Base-by-base conservation (phyloP, 148 eudicot species). In the Salicornia ramosissima region DNA sequence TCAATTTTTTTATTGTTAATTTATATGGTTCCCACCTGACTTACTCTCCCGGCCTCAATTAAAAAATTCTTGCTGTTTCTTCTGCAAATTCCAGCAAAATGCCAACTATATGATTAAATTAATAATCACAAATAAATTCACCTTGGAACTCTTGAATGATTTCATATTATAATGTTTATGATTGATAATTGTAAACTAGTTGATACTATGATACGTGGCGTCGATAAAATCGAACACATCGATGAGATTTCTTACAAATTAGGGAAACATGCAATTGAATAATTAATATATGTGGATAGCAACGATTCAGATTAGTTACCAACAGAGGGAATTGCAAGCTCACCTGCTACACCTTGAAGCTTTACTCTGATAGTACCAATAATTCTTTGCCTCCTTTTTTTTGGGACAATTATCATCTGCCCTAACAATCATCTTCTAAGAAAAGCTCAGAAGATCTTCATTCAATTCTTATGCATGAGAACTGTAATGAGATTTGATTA, bases 91-190 rank as follows among this genome's bases (percentile, higher is more conserved):
- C 70, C 74, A 76, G 74, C 79, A 47, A 70, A 76, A 47, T 76
- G 79, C 71, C 75, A 71, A 65, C 71, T 71, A 25, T 57, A 69
- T 45, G 40, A 36, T 5, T 11, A 8, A 45, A 45, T 45, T 45
- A 9, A 45, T 1, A 45, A 45, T 8, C 7, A 45, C 7, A 45
- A 4, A 45, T 5, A 8, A 9, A 2, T 39, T 59, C 31, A 76
- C 71, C 56, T 76, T 65, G 75, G 75, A 71, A 76, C 79, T 76
- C 75, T 19, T 65, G 75, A 76, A 76, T n/a, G 50, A 21, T 39
- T 31, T 73, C 50, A 63, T 64, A 64, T 50, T 22, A 9, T 46
- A 18, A 59, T 29, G 55, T 19, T 9, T 40, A 10, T 1, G n/a
- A 55, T 58, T n/a, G 47, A 55, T 56, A 55, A 66, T 36, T 4